Evolutionary conservation across 495 filamentous ascomycete genomes (phyloP), one percentile per base, ranked within the genome.

Genomic region (Opeltia flavorubescens): DNA sequence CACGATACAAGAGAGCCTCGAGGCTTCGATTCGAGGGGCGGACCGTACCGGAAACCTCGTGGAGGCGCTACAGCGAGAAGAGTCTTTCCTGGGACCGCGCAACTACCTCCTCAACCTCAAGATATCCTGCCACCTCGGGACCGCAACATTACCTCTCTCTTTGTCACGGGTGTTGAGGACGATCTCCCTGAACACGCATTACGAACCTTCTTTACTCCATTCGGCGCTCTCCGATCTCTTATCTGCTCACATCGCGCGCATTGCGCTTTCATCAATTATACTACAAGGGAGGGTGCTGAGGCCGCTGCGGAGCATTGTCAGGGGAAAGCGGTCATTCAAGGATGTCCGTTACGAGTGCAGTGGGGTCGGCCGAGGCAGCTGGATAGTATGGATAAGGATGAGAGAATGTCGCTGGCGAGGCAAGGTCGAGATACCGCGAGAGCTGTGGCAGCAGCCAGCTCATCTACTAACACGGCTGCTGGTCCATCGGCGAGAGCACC

Each of bases 221-320:
- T 86, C 53, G 91, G 91, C 41, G 77, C 81, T 54, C 77, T 98
- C 44, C 85, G 89, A 46, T 91, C 84, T 3, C 59, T 98, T 17
- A 80, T 96, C 40, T 95, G 93, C 62, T 93, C 88, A 11, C 91
- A 98, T 62, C 89, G 94, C 62, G 84, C 91, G 6, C 93, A 95
- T 58, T 94, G 86, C 56, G 91, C 93, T 0, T 98, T 95, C 56
- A 74, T 98, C 63, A 98, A 96, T 66, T 98, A 84, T 60, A 73
- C 83, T 45, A 83, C 76, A 23, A 78, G 93, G 44, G 76, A 84
- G 34, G 79, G 72, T 2, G 91, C 91, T 8, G 91, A 96, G 62
- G 77, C 69, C 21, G 91, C 91, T 0, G 83, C 93, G 0, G 75
- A 75, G 44, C 79, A 83, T 26, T 89, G 84, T 56, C 83, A 95